Evolutionary conservation across 352 stramenopile genomes (phyloP).

Genomic region (Plasmopara halstedii): DNA sequence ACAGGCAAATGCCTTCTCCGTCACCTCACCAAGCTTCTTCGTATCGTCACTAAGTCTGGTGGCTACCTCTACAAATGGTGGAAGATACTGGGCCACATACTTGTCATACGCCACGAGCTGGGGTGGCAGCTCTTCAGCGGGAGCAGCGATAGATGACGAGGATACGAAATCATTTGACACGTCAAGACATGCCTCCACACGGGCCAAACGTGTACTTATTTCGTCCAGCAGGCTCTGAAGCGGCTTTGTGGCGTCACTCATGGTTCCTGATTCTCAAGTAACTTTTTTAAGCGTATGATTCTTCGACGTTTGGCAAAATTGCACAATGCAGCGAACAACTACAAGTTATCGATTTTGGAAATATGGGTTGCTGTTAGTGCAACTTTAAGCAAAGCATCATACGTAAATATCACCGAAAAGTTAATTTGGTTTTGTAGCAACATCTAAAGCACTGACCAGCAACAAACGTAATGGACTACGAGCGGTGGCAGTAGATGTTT

Average conservation of each 20-base stretch:
- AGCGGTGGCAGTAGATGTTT: too few relatives aligned
- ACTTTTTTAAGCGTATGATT: too few relatives aligned
- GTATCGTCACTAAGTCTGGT: constrained; percentile 81
- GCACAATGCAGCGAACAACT: too few relatives aligned
- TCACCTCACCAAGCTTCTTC: constrained; percentile 70
- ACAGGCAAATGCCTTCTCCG: constrained; percentile 82
- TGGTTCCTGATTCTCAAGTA: too few relatives aligned
- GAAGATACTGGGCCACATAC: constrained; percentile 73
- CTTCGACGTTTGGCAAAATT: too few relatives aligned
- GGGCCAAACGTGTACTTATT: constrained; percentile 67
- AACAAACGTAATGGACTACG: too few relatives aligned
- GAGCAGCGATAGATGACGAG: constrained; percentile 5
- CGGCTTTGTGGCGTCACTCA: constrained; percentile 66
- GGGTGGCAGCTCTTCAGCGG: constrained; percentile 40
- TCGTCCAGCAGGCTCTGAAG: constrained; percentile 77
- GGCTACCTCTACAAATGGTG: constrained; percentile 71
- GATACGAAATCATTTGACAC: constrained; percentile 21
- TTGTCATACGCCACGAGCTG: constrained; percentile 88
- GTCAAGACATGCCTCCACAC: constrained; percentile 73
- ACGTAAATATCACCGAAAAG: too few relatives aligned
- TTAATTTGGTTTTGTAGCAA: too few relatives aligned
- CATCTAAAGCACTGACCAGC: too few relatives aligned
- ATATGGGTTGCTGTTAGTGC: too few relatives aligned
- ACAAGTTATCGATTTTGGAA: too few relatives aligned
- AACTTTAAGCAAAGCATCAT: too few relatives aligned